Conservation (phyloP, 805 yeast species). For the Tetrapisispora nanseiensis region DNA sequence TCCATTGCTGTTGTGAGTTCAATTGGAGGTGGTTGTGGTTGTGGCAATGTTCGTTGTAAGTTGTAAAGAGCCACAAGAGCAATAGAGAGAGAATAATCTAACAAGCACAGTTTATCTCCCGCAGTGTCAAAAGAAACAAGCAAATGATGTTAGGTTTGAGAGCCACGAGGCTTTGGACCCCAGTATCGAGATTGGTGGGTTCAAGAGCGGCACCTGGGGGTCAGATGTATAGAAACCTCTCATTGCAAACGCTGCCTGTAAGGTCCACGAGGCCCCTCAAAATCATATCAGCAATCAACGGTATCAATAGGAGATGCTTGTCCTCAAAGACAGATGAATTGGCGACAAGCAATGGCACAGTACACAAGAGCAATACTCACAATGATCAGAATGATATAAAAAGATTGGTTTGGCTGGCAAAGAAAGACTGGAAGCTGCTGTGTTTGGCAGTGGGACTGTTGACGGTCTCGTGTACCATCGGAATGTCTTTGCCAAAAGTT, state of each 20-base stretch:
- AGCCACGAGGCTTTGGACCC: not conserved
- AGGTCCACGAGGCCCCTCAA: too few species aligned
- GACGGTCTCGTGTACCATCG: constrained; percentile 38
- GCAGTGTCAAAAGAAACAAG: too few species aligned
- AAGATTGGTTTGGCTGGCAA: constrained; percentile 35
- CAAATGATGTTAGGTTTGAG: not conserved
- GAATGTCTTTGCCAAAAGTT: constrained; percentile 45
- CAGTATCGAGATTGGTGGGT: not conserved
- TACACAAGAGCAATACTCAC: too few species aligned
- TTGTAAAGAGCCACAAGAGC: not conserved
- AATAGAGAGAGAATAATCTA: not conserved
- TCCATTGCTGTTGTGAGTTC: too few species aligned
- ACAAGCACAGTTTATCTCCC: too few species aligned
- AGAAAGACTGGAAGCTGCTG: constrained; percentile 37
- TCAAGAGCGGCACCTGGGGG: too few species aligned
- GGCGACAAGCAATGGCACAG: too few species aligned
- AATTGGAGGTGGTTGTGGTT: too few species aligned
- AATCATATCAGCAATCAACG: not conserved
- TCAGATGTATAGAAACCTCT: not conserved
- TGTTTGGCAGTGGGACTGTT: constrained; percentile 36
- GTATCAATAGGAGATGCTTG: not conserved
- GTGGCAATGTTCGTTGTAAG: too few species aligned
- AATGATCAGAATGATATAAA: not conserved
- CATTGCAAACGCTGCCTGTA: not conserved
- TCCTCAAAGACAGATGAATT: not conserved